Base-by-base conservation (phyloP, 1,284 basidiomycete genomes). In the Schizophyllum commune region DNA sequence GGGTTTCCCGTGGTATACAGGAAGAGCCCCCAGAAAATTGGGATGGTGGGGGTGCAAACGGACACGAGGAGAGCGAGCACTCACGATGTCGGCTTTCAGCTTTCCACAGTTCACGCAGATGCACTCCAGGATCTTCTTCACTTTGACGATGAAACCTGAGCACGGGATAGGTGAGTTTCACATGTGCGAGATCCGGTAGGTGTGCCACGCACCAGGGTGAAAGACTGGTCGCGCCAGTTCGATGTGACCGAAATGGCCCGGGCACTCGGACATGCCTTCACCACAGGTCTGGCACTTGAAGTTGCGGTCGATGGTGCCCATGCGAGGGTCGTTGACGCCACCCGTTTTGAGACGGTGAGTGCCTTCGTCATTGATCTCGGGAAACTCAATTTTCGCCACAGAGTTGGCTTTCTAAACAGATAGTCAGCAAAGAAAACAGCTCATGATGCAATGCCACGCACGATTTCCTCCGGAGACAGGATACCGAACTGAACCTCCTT, bases 231-330 rank as follows among this genome's bases (percentile, higher is more conserved):
- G 83, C 57, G 95, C 95, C 68, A 99, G 81, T 78, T 99, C 97
- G 70, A 99, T 96, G 76, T 99, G 95, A 62, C 96, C 96, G 78
- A 99, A 99, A 76, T 99, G 97, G 61, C 97, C 97, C 33, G 97
- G 96, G 77, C 95, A 96, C 73, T 96, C 94, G 33, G 93, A 89
- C 94, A 96, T 97, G 57, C 96, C 96, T 83, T 98, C 95, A 70
- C 95, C 95, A 76, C 97, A 99, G 27, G 97, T 99, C 79, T 98
- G 95, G 74, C 97, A 99, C 81, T 99, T 99, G 81, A 97, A 98
- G 76, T 98, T 98, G 66, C 97, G 86, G 80, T 99, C 96, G 74
- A 98, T 98, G 56, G 93, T 99, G 57, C 97, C 97, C 88, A 99
- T 94, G 63, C 94, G 88, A 59, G 96, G 94, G 78, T 99, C 97